These are phyloP conservation scores for Boechera retrofracta DNA, from an alignment of 345 rosid species.

Conservation along the genomic window DNA sequence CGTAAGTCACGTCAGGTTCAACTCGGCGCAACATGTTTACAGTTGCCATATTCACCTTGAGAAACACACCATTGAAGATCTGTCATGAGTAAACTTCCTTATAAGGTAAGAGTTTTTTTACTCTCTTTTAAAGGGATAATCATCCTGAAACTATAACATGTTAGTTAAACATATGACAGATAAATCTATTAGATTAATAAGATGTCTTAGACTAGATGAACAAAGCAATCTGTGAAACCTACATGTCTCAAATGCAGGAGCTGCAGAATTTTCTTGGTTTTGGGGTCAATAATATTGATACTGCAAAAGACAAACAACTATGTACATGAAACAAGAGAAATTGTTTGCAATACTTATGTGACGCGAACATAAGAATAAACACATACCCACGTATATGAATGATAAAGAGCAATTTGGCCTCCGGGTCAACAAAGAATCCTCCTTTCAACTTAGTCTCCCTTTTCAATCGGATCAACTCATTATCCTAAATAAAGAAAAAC, in stretches of 20 bases:
- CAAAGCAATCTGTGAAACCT: neutral
- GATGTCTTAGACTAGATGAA: neutral
- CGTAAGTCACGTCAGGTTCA: too few relatives aligned
- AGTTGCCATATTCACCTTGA: too few relatives aligned
- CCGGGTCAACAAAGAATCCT: conserved; percentile 90
- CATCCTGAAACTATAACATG: too few relatives aligned
- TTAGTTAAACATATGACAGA: neutral
- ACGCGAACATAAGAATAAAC: neutral
- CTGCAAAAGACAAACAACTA: conserved; percentile 42
- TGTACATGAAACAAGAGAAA: neutral
- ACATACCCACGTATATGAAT: conserved; percentile 83
- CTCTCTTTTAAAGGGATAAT: too few relatives aligned
- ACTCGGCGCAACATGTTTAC: too few relatives aligned
- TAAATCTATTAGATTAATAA: neutral
- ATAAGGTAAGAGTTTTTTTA: too few relatives aligned
- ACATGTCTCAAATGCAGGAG: conserved; percentile 90
- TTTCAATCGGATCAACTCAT: conserved; percentile 67
- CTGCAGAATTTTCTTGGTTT: conserved; percentile 57
- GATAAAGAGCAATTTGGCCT: conserved; percentile 78
- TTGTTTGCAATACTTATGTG: neutral
- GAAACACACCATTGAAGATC: too few relatives aligned
- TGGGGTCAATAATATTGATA: conserved; percentile 88
- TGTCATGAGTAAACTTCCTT: too few relatives aligned
- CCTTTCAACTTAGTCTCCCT: conserved; percentile 87
- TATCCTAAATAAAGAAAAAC: conserved; percentile 47